Conservation (phyloP, 2,329 filamentous ascomycete species). For the Alternaria sp. region DNA sequence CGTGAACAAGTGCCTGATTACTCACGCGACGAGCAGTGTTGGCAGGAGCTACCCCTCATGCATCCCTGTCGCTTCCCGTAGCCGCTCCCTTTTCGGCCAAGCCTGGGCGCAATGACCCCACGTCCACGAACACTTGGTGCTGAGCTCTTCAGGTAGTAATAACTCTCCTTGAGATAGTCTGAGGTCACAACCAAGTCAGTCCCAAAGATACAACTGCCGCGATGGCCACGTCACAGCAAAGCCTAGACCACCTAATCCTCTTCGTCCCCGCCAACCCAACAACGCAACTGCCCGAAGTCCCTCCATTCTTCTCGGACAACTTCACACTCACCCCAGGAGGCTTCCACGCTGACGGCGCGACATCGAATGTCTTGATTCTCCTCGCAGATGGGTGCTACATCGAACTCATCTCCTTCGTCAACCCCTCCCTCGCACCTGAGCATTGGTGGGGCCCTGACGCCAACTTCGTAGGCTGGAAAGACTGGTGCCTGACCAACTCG, state of each 20-base stretch:
- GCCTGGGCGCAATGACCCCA: neutral
- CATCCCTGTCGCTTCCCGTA: neutral
- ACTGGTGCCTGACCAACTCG: conserved; percentile 55
- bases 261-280: conserved; percentile 65
- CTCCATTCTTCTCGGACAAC: conserved; percentile 58
- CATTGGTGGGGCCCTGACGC: conserved; percentile 66
- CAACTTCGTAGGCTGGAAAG: conserved; percentile 64
- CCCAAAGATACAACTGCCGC: neutral
- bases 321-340: conserved; percentile 68
- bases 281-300: conserved; percentile 38
- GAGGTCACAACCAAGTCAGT: neutral
- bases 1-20: too few relatives aligned
- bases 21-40: neutral
- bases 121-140: neutral
- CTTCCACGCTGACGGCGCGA: conserved; percentile 63
- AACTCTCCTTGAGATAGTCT: neutral
- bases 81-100: neutral
- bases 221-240: conserved; percentile 16
- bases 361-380: conserved; percentile 69
- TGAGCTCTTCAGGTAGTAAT: neutral
- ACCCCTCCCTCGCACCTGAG: conserved; percentile 52
- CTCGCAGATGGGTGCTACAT: conserved; percentile 70
- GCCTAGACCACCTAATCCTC: conserved; percentile 70
- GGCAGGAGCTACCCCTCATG: neutral
- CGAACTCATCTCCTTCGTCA: conserved; percentile 69